Conservation (phyloP, 345 rosid genomes). For the Brassica nigra region DNA sequence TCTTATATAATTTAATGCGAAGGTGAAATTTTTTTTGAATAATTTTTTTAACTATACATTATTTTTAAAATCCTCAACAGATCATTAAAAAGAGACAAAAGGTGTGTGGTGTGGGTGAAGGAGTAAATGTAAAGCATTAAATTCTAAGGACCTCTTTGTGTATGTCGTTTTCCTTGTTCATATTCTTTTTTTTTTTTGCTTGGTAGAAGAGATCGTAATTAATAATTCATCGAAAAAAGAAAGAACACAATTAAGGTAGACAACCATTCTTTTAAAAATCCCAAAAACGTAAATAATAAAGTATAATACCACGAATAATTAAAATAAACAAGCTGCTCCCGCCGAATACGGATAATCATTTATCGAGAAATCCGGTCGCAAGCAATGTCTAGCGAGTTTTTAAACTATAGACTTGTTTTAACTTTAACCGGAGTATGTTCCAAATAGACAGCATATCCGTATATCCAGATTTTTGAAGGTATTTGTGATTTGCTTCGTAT, state of each 20-base stretch:
- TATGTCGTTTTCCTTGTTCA: conserved; percentile 34
- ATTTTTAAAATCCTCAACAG: not conserved
- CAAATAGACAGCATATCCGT: too few species aligned
- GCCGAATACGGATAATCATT: conserved; percentile 22
- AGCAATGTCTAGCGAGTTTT: not conserved
- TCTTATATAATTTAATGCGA: not conserved
- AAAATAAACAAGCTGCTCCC: conserved; percentile 14
- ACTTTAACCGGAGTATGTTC: not conserved
- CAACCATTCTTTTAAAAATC: too few species aligned
- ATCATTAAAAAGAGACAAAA: conserved; percentile 33
- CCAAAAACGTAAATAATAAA: too few species aligned
- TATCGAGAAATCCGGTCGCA: conserved; percentile 33
- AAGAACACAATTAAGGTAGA: not conserved
- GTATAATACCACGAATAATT: not conserved
- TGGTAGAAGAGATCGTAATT: conserved; percentile 26
- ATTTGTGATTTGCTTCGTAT: too few species aligned
- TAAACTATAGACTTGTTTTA: too few species aligned
- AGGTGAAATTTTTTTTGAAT: conserved; percentile 7
- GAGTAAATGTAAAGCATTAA: conserved; percentile 44
- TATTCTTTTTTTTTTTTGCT: conserved; percentile 21
- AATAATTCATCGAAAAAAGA: conserved; percentile 18
- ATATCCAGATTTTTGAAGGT: too few species aligned
- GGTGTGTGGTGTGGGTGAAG: conserved; percentile 36
- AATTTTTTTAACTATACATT: not conserved
- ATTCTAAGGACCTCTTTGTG: conserved; percentile 32